These are phyloP conservation scores for Phoma sp. DNA, from an alignment of 2,329 filamentous ascomycete genomes.

Conservation along the genomic window DNA sequence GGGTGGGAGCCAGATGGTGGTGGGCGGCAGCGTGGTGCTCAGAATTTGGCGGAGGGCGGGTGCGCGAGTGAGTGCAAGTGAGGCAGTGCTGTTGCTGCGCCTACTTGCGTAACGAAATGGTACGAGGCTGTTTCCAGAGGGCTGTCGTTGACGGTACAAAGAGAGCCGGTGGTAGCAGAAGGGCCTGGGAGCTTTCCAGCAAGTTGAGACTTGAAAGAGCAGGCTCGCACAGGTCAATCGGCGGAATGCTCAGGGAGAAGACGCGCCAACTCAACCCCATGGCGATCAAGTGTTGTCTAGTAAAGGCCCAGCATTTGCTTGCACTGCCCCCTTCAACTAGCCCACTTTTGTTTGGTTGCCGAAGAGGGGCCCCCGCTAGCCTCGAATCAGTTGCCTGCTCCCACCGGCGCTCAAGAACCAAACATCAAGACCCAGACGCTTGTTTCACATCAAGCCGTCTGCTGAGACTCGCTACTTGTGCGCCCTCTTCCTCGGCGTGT, in stretches of 20 bases:
- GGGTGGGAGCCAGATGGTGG: slow-evolving; percentile 2
- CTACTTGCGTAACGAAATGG: background rate
- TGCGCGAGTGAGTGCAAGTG: background rate
- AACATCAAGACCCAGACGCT: background rate
- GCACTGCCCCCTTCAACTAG: slow-evolving; percentile 17
- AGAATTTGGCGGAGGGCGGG: background rate
- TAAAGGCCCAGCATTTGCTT: slow-evolving; percentile 1
- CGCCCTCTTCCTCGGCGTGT: background rate
- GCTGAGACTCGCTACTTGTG: slow-evolving; percentile 10
- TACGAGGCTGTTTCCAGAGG: slow-evolving; percentile 5
- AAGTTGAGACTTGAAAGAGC: background rate
- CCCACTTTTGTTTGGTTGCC: slow-evolving; percentile 7
- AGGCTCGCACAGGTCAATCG: slow-evolving; percentile 1
- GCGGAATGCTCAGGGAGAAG: background rate
- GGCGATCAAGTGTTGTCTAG: slow-evolving; percentile 15
- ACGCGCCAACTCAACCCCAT: slow-evolving; percentile 10
- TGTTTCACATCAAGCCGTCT: slow-evolving; percentile 7
- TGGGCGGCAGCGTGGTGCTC: slow-evolving; percentile 2
- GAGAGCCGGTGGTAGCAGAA: background rate
- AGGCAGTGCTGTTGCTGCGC: slow-evolving; percentile 15
- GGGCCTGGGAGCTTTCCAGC: background rate
- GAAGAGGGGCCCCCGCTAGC: slow-evolving; percentile 1
- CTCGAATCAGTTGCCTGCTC: background rate
- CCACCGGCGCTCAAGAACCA: background rate
- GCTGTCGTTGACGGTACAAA: background rate